A percentile compares a stretch with the other conserved stretches of the same genome.
phyloP scores from a whole-genome alignment of 2,329 filamentous ascomycete genomes.

The Grosmannia penicillata region DNA sequence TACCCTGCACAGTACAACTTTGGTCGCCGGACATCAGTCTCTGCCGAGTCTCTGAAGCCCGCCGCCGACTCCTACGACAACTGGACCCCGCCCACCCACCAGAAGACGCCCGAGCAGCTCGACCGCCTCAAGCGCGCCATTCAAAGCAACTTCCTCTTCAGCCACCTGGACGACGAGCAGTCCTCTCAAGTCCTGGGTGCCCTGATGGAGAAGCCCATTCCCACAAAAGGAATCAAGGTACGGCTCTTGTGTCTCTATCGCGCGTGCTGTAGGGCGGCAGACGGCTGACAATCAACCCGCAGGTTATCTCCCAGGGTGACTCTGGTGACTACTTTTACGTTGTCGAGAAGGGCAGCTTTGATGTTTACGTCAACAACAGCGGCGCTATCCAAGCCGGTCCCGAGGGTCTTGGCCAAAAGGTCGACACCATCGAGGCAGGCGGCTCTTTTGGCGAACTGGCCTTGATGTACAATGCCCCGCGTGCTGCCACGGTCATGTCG shows the following conservation, averaged over 20 bases:
- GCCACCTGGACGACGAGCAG: slow-evolving; percentile 88
- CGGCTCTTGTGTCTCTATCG: background rate
- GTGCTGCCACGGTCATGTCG: slow-evolving; percentile 84
- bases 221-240: slow-evolving; percentile 69
- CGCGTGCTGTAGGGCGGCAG: too few species aligned
- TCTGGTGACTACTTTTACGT: slow-evolving; percentile 97
- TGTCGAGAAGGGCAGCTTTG: slow-evolving; percentile 79
- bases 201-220: slow-evolving; percentile 87
- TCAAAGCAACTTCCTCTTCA: slow-evolving; percentile 83
- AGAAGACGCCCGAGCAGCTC: slow-evolving; percentile 72
- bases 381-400: slow-evolving; percentile 67
- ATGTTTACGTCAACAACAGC: slow-evolving; percentile 72
- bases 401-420: slow-evolving; percentile 70
- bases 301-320: slow-evolving; percentile 92
- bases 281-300: slow-evolving; percentile 13
- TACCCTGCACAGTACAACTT: slow-evolving; percentile 92
- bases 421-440: slow-evolving; percentile 69
- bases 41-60: slow-evolving; percentile 89
- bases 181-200: slow-evolving; percentile 76
- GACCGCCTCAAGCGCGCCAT: slow-evolving; percentile 68
- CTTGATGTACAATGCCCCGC: slow-evolving; percentile 96
- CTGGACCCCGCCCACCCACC: slow-evolving; percentile 76
- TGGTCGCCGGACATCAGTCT: slow-evolving; percentile 85
- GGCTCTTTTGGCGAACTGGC: slow-evolving; percentile 94
- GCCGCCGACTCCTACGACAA: slow-evolving; percentile 70